A percentile compares a stretch with the other conserved stretches of the same genome.
Conservation (phyloP, 495 filamentous ascomycete species). For the Venustampulla echinocandica region DNA sequence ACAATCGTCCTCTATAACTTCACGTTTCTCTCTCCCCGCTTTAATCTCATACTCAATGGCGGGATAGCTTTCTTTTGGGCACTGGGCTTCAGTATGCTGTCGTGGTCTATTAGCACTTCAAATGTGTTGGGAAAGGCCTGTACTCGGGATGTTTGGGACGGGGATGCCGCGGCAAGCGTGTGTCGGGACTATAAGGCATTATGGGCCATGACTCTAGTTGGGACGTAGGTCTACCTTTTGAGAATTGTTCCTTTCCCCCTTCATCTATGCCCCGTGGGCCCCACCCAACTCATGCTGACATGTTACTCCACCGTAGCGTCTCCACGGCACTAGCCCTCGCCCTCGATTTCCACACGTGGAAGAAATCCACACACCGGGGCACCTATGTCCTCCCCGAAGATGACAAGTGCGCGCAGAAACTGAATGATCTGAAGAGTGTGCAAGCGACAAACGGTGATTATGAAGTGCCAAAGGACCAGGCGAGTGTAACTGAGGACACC, state of each 20-base stretch:
- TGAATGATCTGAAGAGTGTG: conserved; percentile 14
- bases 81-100: conserved; percentile 45
- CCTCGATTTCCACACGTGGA: conserved; percentile 42
- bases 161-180: conserved; percentile 48
- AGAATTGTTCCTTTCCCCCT: not conserved
- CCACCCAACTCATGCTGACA: not conserved
- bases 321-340: conserved; percentile 38
- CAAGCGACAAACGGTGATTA: not conserved
- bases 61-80: conserved; percentile 48
- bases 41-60: conserved; percentile 46
- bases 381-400: conserved; percentile 35
- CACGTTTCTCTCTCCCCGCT: conserved; percentile 46
- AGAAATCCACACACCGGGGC: conserved; percentile 36
- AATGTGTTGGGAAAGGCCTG: conserved; percentile 45
- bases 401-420: conserved; percentile 13
- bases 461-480: conserved; percentile 13
- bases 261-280: not conserved
- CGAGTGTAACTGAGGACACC: not conserved
- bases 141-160: conserved; percentile 44
- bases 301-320: conserved; percentile 12
- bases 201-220: conserved; percentile 51
- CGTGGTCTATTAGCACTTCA: conserved; percentile 48
- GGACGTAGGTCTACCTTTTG: conserved; percentile 29
- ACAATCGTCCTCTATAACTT: conserved; percentile 49
- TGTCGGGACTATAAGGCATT: conserved; percentile 60